Evolutionary conservation across 73 alveolate species (phyloP), one percentile per base, ranked within the genome.

Genomic region (Paraurostyla sp.): DNA sequence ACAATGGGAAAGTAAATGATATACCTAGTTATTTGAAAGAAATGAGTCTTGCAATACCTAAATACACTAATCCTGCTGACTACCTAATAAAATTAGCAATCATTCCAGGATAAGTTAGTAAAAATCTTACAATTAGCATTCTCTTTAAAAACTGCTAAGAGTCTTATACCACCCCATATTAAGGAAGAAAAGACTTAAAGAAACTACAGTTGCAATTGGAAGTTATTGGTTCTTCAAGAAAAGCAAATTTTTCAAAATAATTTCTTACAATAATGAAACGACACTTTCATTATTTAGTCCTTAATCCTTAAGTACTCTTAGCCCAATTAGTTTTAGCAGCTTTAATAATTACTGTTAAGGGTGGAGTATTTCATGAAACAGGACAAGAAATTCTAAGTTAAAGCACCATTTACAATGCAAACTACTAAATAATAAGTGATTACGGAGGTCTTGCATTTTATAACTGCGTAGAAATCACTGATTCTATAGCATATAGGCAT

Each of bases 31-130:
- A 48, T 80, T 83, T 83, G 32, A 59, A 63, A 20, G 50, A 40
- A 1, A n/a, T 58, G 2, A 95, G 96, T 32, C 58, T 57, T 40
- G 60, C 71, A 52, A 76, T 94, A 88, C 96, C 96, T 13, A 60
- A 59, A 68, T 51, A 69, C 25, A 59, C 95, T 11, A 92, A 93
- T 58, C 97, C 97, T 32, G 95, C 96, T 11, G 96, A 92, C 59
- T 85, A 59, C 75, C 49, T 93, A 25, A 93, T 92, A 0, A 56
- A 60, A 57, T 6, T 52, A 36, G 86, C 86, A 23, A 73, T 49
- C 7, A 71, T 43, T 46, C 86, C 86, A 43, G 2, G 71, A 2
- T 48, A 45, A 15, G 46, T 73, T 13, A 49, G 86, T 43, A 73
- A 29, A 45, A 56, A 65, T 65, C 6, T 65, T 58, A 15, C 23